Base-by-base conservation (phyloP, 129 eudicot genomes). In the Flaveria ramosissima region DNA sequence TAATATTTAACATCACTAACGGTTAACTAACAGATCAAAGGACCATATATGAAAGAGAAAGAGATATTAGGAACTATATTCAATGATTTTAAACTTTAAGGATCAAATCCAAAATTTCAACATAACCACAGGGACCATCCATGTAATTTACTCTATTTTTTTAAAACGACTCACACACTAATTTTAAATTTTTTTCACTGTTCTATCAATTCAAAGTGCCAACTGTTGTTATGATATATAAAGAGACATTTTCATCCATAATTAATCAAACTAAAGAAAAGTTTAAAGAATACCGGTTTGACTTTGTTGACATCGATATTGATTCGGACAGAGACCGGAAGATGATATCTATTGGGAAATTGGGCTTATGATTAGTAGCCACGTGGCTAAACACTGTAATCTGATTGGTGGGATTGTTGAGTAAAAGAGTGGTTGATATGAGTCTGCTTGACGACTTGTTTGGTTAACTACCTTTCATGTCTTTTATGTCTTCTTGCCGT, bases 371-470 rank as follows among this genome's bases (percentile, higher is more conserved):
- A 46, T 53, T 80, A 59, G 69, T 73, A 20, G 21, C 61, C 75
- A 74, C 75, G 75, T 67, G 84, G 39, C 75, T 1, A 45, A 26
- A 47, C 1, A 4, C 3, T 26, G 4, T 42, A 24, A 14, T 5
- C 0, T 67, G 75, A 80, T 56, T 80, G 55, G 69, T 26, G 20
- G 16, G 11, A 46, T 14, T 26, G 14, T 27, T 48, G 30, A 73
- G 9, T 19, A 45, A 80, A 27, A 53, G 27, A 45, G 71, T 74
- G 71, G 65, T 67, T 48, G 75, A 73, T 19, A 21, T 55, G 55
- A 66, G 52, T 80, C 51, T 65, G 73, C 64, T 17, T 74, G 84
- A 79, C 76, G 46, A 74, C 80, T 67, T 43, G 76, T 74, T 80
- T 67, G 76, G 84, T 68, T 20, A 68, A 55, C 76, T n/a, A 74